These are phyloP conservation scores for Aspergillus clavatus DNA, from an alignment of 2,329 filamentous ascomycete genomes.

Conservation along the genomic window DNA sequence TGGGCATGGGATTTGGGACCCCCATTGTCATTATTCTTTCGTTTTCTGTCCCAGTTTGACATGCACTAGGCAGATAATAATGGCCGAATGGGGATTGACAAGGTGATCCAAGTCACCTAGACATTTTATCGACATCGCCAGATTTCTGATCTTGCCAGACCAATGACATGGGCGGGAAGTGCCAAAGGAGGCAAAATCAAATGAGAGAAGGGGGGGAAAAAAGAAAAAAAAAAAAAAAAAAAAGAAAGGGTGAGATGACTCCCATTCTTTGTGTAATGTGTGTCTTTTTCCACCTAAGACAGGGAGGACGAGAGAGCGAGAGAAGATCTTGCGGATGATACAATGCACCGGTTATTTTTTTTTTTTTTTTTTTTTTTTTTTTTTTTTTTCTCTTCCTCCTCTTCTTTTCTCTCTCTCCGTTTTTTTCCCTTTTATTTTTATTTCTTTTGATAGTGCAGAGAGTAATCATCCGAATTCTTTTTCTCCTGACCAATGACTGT, in stretches of 20 bases:
- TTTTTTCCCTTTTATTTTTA: too few relatives aligned
- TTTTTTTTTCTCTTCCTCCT: too few relatives aligned
- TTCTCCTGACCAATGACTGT: not conserved
- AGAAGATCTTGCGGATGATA: not conserved
- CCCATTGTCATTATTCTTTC: constrained; percentile 6
- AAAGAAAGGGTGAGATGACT: too few relatives aligned
- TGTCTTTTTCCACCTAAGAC: constrained; percentile 2
- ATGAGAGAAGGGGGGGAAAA: too few relatives aligned
- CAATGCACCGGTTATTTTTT: not conserved
- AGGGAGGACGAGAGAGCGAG: constrained; percentile 2
- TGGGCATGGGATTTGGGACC: too few relatives aligned
- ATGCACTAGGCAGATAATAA: constrained; percentile 16
- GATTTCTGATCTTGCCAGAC: constrained; percentile 15
- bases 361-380: too few relatives aligned
- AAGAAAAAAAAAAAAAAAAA: too few relatives aligned
- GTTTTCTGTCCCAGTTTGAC: constrained; percentile 25
- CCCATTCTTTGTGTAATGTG: too few relatives aligned
- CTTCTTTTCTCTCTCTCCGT: too few relatives aligned
- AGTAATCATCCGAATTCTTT: not conserved
- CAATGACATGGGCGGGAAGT: constrained; percentile 1
- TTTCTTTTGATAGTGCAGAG: not conserved
- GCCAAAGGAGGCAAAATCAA: too few relatives aligned
- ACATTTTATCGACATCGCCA: constrained; percentile 7
- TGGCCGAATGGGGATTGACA: constrained; percentile 9
- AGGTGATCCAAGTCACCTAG: not conserved